Evolutionary conservation across 2,329 filamentous ascomycete genomes (phyloP), one percentile per base, ranked within the genome.

Genomic region (Ambrosiella cleistominuta): DNA sequence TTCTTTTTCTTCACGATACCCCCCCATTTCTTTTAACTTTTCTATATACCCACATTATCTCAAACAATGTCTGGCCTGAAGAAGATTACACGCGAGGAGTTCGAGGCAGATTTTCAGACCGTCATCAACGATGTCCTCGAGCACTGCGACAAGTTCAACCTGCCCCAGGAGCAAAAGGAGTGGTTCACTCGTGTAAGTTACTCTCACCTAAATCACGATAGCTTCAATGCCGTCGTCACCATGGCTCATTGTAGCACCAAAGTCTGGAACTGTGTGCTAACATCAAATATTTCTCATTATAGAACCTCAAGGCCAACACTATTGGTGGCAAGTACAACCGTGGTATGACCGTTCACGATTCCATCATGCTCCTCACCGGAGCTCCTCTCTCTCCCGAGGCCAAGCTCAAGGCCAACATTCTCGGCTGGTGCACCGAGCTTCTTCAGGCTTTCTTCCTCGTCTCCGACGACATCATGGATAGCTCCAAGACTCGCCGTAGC

Each of bases 381-480:
- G 75, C 80, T 64, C 74, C 85, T 58, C 81, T 97, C 63, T 80
- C 75, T 63, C 78, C 87, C 62, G 80, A 91, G 60, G 85, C 97
- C 73, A 95, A 90, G 77, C 93, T 94, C 75, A 77, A 87, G 65
- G 78, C 91, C 53, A 87, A 89, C 50, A 85, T 88, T 15, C 80
- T 98, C 15, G 93, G 93, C 68, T 98, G 93, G 93, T 82, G 95
- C 79, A 95, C 94, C 63, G 93, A 98, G 79, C 82, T 98, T 54
- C 85, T 98, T 39, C 93, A 98, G 75, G 91, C 93, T 64, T 97
- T 96, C 79, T 97, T 98, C 81, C 82, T 98, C 60, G 93, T 98
- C 63, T 89, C 88, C 50, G 93, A 98, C 74, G 93, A 98, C 71
- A 96, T 98, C 67, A 98, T 98, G 93, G 93, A 98, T 74, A 74